These are phyloP conservation scores for Tolypocladium pustulatum DNA, from an alignment of 2,329 filamentous ascomycete genomes.

Conservation along the genomic window DNA sequence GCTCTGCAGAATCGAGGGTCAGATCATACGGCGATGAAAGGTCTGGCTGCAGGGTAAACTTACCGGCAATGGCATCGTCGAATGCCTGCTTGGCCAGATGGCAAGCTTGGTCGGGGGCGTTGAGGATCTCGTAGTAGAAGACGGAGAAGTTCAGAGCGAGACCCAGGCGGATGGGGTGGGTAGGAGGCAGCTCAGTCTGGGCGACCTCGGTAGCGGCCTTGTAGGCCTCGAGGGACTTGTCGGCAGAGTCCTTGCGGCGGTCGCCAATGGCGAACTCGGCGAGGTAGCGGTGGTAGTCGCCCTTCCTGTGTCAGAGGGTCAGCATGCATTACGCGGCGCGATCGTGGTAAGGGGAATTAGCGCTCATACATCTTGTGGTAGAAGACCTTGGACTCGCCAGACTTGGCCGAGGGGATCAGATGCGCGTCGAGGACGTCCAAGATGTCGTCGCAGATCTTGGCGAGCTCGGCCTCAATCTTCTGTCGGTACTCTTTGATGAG, in stretches of 20 bases:
- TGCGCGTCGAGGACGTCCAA: conserved; percentile 89
- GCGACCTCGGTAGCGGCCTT: conserved; percentile 94
- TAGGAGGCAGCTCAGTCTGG: conserved; percentile 93
- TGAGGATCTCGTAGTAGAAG: conserved; percentile 99
- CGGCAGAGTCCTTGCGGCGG: conserved; percentile 88
- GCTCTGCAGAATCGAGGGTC: conserved; percentile 48
- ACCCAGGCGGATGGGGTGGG: conserved; percentile 95
- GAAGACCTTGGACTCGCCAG: conserved; percentile 97
- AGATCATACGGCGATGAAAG: background rate
- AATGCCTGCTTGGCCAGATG: conserved; percentile 98
- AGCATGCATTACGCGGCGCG: background rate
- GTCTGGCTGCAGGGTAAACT: conserved; percentile 6
- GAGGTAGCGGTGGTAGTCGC: conserved; percentile 98
- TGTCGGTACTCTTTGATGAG: conserved; percentile 97
- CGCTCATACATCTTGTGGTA: conserved; percentile 88
- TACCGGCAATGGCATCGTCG: conserved; percentile 86
- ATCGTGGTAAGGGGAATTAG: background rate
- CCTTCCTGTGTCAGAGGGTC: conserved; percentile 61
- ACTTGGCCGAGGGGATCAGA: conserved; percentile 88
- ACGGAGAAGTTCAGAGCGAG: conserved; percentile 98
- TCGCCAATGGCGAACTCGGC: conserved; percentile 93
- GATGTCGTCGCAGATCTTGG: conserved; percentile 96
- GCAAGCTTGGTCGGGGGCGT: conserved; percentile 96
- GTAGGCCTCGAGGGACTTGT: conserved; percentile 94
- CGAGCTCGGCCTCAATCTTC: conserved; percentile 95